phyloP scores from a whole-genome alignment of 2,329 filamentous ascomycete genomes.

The Parascedosporium putredinis region DNA sequence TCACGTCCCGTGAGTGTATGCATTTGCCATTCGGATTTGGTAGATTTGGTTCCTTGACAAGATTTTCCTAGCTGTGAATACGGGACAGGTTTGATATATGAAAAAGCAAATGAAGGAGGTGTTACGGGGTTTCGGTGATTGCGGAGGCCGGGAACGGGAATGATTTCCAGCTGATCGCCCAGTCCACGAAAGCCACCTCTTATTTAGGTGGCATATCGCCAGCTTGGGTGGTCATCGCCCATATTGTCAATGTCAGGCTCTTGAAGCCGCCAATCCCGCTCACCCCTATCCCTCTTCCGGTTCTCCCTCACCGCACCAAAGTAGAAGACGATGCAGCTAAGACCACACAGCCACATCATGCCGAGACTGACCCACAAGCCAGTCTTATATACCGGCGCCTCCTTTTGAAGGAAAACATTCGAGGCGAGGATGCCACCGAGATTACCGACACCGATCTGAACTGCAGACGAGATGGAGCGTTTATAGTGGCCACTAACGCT shows the following conservation, averaged over 20 bases:
- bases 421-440: constrained; percentile 58
- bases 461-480: constrained; percentile 58
- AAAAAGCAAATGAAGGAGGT: no score
- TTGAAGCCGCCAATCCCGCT: constrained; percentile 19
- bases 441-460: constrained; percentile 71
- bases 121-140: no score
- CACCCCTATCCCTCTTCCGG: constrained; percentile 21
- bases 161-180: no score
- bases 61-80: no score
- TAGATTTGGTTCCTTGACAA: no score
- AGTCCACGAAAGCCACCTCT: no score
- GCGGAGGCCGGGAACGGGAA: no score
- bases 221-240: constrained; percentile 24
- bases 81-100: no score
- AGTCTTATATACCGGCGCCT: constrained; percentile 36
- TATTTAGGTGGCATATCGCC: constrained; percentile 1
- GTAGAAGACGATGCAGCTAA: constrained; percentile 21
- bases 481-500: constrained; percentile 53
- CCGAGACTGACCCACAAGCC: constrained; percentile 39
- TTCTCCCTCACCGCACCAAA: constrained; percentile 23
- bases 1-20: no score
- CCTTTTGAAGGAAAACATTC: constrained; percentile 49
- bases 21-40: no score
- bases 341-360: constrained; percentile 31
- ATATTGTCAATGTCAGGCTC: constrained; percentile 23